Evolutionary conservation across 148 eudicot species (phyloP), one percentile per base, ranked within the genome.

Genomic region (Amaranthus palmeri): DNA sequence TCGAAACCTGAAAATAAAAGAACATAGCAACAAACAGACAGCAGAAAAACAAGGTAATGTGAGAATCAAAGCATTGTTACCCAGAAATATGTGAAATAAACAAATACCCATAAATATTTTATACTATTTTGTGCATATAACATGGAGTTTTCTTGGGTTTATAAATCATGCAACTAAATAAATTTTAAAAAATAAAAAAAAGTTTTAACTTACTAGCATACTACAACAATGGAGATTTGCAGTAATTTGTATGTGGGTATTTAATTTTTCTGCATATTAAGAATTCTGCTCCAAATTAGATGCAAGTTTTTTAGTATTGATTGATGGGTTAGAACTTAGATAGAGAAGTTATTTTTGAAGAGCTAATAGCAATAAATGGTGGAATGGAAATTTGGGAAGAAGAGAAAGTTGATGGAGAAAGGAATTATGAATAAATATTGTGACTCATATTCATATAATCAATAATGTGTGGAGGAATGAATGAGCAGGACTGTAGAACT

Each of bases 1-100:
- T 78, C 79, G 47, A 59, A 36, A 83, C 75, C 82, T 75, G 78
- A 53, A 55, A 70, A 68, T 13, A 67, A 72, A 72, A 52, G 10
- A 72, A 72, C 76, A 65, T 43, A 65, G 10, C 51, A 77, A 40
- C 68, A 71, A 40, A 47, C 52, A 69, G 64, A 73, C 73, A 72
- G 44, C 73, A 73, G 70, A 74, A 71, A 51, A 62, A 65, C 67
- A 74, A 66, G 51, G 68, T 8, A 65, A 12, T 70, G 74, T 53
- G 63, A 71, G 15, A 71, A 66, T 67, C 69, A 75, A 75, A 50
- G 69, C 67, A 25, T 3, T 48, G 14, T 43, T 56, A 17, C 69
- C 50, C 54, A 66, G 55, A 58, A 70, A 71, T 43, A 49, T 45
- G 69, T 13, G 76, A 58, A 62, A 47, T 36, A 48, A 49, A 74